Evolutionary conservation across 306 rosid species (phyloP), one percentile per base, ranked within the genome.

Genomic region (Prinsepia uniflora): DNA sequence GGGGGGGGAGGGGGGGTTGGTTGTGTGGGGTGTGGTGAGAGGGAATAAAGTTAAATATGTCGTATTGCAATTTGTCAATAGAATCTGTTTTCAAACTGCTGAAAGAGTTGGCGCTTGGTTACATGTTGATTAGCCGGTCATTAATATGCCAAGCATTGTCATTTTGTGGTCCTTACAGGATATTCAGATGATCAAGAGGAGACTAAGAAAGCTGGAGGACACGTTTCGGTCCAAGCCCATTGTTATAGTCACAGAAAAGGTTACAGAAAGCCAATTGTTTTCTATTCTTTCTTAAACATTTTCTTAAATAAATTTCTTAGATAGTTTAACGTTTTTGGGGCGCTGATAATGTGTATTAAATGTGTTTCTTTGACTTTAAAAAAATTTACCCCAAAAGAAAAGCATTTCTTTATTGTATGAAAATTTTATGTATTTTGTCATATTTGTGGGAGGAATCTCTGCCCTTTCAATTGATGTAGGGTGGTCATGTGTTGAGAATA

Each of bases 171-270:
- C 15, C 53, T 72, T 68, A 58, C 64, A 90, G 98, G 97, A 93
- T 81, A 82, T 84, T 67, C 73, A 76, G 54, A 57, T 75, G 74
- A 87, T 90, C 66, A 87, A 67, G 82, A 56, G 64, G 75, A 88
- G 75, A 72, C 90, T 88, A 34, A 49, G 46, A 70, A 83, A 86
- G 75, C 77, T 94, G 59, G 86, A 87, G 80, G 69, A 78, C 48
- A 87, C 77, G 78, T 87, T 85, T 79, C 83, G 75, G 72, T 86
- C 72, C 74, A 82, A 79, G 71, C 92, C 97, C 22, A 64, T 83
- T 50, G 83, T 94, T 81, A 74, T 86, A 44, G 78, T 89, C 63
- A 94, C 96, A 39, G 98, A 94, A 70, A 94, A 94, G 94, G 98
- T 30, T 30, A 30, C 36, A 30, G 36, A 30, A 30, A 30, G 36